Conservation (phyloP, 257 asterid genomes). For the Eucommia ulmoides region DNA sequence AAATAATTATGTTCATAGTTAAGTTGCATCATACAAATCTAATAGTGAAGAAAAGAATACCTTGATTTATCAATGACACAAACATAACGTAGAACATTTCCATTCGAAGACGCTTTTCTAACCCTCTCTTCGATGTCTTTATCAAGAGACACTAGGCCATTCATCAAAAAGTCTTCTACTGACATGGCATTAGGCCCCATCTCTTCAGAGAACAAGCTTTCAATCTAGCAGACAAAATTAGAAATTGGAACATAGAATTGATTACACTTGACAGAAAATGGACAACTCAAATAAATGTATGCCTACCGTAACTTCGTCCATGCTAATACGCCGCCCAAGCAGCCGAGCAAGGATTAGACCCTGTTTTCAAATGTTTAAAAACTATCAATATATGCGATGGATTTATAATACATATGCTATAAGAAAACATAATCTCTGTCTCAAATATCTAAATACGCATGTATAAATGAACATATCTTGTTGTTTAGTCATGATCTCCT, state of each 20-base stretch:
- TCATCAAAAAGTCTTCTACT: conserved; percentile 52
- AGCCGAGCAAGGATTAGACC: conserved; percentile 90
- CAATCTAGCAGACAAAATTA: conserved; percentile 32
- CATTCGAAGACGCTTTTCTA: conserved; percentile 48
- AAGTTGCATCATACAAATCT: neutral
- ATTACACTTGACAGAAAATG: neutral
- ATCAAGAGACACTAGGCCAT: conserved; percentile 74
- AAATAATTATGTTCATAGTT: neutral
- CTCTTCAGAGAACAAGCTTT: conserved; percentile 81
- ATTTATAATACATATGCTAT: too few species aligned
- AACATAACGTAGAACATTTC: conserved; percentile 84
- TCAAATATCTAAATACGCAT: too few species aligned
- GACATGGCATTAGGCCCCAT: conserved; percentile 75
- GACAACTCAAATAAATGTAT: conserved; percentile 4
- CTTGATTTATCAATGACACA: conserved; percentile 69
- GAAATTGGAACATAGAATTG: neutral
- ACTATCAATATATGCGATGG: neutral
- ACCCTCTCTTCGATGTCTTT: conserved; percentile 44
- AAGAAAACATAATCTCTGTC: neutral
- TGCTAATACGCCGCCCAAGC: conserved; percentile 59
- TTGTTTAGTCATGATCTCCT: neutral
- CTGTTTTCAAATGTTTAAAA: conserved; percentile 19
- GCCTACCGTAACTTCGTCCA: conserved; percentile 67
- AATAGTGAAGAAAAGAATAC: conserved; percentile 20
- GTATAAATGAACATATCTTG: neutral